phyloP scores from a whole-genome alignment of 495 filamentous ascomycete species.

The Hyphodiscus hymeniophilus region DNA sequence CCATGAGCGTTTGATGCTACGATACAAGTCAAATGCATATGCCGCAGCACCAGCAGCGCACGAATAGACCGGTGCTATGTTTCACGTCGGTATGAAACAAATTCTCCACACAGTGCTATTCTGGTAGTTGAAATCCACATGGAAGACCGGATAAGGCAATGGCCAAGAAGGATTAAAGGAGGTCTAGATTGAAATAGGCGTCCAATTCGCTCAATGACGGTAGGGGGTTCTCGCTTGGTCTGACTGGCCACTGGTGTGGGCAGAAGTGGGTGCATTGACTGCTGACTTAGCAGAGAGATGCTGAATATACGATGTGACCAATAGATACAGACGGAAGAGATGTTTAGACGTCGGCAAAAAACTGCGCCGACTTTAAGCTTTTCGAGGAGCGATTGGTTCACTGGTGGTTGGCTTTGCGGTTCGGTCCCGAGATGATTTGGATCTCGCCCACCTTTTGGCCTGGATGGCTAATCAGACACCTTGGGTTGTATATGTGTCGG shows the following conservation, averaged over 20 bases:
- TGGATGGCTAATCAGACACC: not conserved
- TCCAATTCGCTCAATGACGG: not conserved
- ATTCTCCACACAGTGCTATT: not conserved
- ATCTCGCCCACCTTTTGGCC: not conserved
- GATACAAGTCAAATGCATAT: too few relatives aligned
- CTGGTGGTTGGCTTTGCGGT: too few relatives aligned
- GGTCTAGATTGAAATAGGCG: not conserved
- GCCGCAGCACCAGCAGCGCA: too few relatives aligned
- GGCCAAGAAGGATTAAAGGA: conserved; percentile 1
- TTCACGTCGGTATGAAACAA: not conserved
- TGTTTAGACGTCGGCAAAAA: not conserved
- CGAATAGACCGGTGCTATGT: too few relatives aligned
- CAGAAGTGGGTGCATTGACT: conserved; percentile 1
- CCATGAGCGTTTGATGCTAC: too few relatives aligned
- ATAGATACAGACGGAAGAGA: not conserved
- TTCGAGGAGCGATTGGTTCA: not conserved
- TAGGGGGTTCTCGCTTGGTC: not conserved
- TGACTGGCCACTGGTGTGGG: too few relatives aligned
- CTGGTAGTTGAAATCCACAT: conserved; percentile 3
- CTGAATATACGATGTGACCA: not conserved
- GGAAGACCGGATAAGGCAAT: conserved; percentile 1
- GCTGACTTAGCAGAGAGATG: not conserved
- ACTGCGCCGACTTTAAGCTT: not conserved
- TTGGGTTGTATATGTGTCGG: too few relatives aligned
- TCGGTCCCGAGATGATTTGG: not conserved